phyloP scores from a whole-genome alignment of 2,329 filamentous ascomycete species.

The Acephala macrosclerotiorum region DNA sequence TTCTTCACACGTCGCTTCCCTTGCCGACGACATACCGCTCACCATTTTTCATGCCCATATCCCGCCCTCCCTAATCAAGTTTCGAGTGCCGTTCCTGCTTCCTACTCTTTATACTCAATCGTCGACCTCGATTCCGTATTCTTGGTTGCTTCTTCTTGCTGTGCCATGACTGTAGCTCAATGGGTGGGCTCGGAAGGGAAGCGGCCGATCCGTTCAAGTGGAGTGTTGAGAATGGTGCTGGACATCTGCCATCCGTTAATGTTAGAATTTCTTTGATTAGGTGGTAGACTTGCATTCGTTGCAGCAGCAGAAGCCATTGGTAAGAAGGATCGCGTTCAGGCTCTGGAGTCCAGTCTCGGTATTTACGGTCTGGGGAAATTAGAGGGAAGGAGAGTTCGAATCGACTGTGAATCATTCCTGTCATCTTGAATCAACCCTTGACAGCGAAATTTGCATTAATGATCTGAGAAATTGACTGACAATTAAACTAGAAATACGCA shows the following conservation, averaged over 20 bases:
- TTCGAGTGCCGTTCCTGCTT: background rate
- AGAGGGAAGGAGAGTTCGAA: conserved; percentile 2
- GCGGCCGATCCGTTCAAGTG: background rate
- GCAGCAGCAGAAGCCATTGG: background rate
- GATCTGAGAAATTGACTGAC: too few species aligned
- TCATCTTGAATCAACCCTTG: background rate
- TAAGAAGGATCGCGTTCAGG: background rate
- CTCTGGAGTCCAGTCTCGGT: background rate
- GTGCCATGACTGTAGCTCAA: background rate
- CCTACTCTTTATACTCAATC: background rate
- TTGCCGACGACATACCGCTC: too few species aligned
- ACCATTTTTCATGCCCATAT: background rate
- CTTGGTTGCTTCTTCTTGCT: background rate
- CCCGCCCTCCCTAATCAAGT: background rate
- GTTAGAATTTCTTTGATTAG: too few species aligned
- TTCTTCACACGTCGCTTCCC: too few species aligned
- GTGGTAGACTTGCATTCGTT: background rate
- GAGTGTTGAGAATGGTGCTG: background rate
- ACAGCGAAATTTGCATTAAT: background rate
- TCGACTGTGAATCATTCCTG: background rate
- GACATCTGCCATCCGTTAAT: background rate
- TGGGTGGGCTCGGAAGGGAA: background rate
- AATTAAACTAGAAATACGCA: background rate
- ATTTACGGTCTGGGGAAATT: background rate
- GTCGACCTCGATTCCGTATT: background rate